Percentiles rank a stretch among this genome's conserved stretches.
phyloP scores from a whole-genome alignment of 1,284 basidiomycete genomes.

The Cryptococcus sp. region DNA sequence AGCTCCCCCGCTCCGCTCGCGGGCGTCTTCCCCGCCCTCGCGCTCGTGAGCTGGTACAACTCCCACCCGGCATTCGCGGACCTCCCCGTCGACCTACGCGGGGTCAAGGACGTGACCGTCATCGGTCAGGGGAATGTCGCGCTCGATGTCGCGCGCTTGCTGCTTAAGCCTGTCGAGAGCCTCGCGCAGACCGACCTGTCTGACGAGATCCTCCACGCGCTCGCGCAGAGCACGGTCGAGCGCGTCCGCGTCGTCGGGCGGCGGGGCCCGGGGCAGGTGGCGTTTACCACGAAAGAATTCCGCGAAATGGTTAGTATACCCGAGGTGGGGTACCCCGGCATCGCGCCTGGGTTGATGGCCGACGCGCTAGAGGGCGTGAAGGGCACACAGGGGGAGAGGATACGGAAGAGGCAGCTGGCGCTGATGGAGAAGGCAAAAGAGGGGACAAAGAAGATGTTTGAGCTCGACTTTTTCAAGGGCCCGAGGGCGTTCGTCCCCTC shows the following conservation, averaged over 20 bases:
- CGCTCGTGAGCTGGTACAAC: constrained; percentile 97
- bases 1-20: constrained; percentile 53
- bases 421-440: constrained; percentile 46
- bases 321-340: constrained; percentile 54
- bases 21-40: constrained; percentile 71
- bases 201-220: constrained; percentile 64
- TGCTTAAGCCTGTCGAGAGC: constrained; percentile 63
- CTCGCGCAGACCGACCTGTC: constrained; percentile 80
- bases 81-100: constrained; percentile 55
- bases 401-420: constrained; percentile 53
- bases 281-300: constrained; percentile 92
- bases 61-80: constrained; percentile 67
- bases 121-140: constrained; percentile 97
- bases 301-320: constrained; percentile 81
- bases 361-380: constrained; percentile 43
- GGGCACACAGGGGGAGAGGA: constrained; percentile 35
- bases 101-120: constrained; percentile 68
- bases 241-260: constrained; percentile 82
- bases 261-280: constrained; percentile 81
- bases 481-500: constrained; percentile 57
- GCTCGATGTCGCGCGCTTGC: constrained; percentile 86
- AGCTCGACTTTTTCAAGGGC: constrained; percentile 73
- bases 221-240: constrained; percentile 63
- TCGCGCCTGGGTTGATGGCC: constrained; percentile 37
- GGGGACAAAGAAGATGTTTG: constrained; percentile 61